Conservation (phyloP, 2,329 filamentous ascomycete species). For the Monosporascus cannonballus region DNA sequence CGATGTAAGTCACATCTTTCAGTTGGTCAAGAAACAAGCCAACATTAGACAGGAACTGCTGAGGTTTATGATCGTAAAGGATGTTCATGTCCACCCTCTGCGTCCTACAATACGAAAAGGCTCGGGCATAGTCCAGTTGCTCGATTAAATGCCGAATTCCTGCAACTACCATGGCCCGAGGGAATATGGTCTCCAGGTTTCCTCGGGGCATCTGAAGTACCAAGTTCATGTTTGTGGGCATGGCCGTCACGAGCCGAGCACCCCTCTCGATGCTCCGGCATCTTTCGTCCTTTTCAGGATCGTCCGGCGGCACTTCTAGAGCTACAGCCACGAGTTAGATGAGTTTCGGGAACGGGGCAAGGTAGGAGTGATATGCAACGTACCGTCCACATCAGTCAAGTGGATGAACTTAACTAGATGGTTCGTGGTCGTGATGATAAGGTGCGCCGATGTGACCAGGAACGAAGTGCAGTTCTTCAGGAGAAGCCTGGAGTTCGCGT, state of each 20-base stretch:
- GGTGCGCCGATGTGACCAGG: slow-evolving; percentile 69
- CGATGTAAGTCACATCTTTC: slow-evolving; percentile 73
- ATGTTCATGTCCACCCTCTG: slow-evolving; percentile 99
- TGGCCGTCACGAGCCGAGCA: slow-evolving; percentile 77
- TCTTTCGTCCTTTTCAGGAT: slow-evolving; percentile 85
- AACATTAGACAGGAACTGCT: slow-evolving; percentile 75
- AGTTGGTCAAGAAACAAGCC: slow-evolving; percentile 78
- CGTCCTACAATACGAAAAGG: slow-evolving; percentile 81
- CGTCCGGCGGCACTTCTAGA: slow-evolving; percentile 77
- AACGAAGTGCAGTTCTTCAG: slow-evolving; percentile 92
- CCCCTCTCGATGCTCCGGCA: slow-evolving; percentile 90
- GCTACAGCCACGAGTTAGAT: slow-evolving; percentile 41
- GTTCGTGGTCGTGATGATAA: slow-evolving; percentile 88
- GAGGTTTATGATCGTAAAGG: slow-evolving; percentile 84
- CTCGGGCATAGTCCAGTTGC: slow-evolving; percentile 71
- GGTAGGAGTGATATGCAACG: slow-evolving; percentile 13
- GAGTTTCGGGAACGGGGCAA: neutral
- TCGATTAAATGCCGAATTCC: slow-evolving; percentile 81
- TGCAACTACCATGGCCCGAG: slow-evolving; percentile 84
- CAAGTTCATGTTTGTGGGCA: slow-evolving; percentile 79
- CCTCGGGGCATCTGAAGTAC: slow-evolving; percentile 93
- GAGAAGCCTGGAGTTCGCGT: slow-evolving; percentile 67
- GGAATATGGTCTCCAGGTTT: slow-evolving; percentile 92
- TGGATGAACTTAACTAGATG: slow-evolving; percentile 95
- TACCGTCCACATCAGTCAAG: slow-evolving; percentile 60